Evolutionary conservation across 331 rosid genomes (phyloP).

Genomic region (Ulmus americana): DNA sequence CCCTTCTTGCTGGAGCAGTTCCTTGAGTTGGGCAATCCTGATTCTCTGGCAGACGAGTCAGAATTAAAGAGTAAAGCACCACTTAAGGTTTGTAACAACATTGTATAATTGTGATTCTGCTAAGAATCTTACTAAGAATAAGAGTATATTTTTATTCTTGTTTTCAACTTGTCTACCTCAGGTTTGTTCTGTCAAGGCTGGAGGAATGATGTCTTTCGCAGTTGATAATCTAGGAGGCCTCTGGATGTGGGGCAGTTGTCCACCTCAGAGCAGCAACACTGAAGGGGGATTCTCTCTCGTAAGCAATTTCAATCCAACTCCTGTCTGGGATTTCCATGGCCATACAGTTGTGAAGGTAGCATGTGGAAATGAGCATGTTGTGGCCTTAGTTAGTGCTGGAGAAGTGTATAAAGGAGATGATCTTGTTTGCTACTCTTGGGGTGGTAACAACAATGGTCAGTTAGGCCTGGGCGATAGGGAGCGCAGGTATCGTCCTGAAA

Average conservation of each 20-base stretch:
- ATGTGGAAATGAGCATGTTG: conserved; percentile 82
- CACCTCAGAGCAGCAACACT: conserved; percentile 38
- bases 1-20: conserved; percentile 61
- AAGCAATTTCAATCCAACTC: conserved; percentile 60
- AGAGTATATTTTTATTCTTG: conserved; percentile 1
- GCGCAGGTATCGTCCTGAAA: conserved; percentile 49
- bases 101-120: not conserved
- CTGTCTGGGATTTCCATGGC: conserved; percentile 66
- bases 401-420: conserved; percentile 48
- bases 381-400: conserved; percentile 55
- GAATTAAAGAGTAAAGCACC: conserved; percentile 35
- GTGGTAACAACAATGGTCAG: conserved; percentile 67
- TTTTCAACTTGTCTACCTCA: conserved; percentile 25
- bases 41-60: conserved; percentile 34
- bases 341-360: conserved; percentile 73
- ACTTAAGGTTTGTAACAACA: conserved; percentile 39
- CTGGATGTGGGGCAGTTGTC: conserved; percentile 91
- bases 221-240: conserved; percentile 62
- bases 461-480: conserved; percentile 80
- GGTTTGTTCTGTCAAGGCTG: conserved; percentile 73
- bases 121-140: not conserved
- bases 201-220: conserved; percentile 87
- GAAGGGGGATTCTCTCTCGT: conserved; percentile 42
- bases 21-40: conserved; percentile 32
- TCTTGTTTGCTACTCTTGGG: conserved; percentile 85